phyloP scores from a whole-genome alignment of 139 green algal genomes.

The Chlorella sorokiniana region DNA sequence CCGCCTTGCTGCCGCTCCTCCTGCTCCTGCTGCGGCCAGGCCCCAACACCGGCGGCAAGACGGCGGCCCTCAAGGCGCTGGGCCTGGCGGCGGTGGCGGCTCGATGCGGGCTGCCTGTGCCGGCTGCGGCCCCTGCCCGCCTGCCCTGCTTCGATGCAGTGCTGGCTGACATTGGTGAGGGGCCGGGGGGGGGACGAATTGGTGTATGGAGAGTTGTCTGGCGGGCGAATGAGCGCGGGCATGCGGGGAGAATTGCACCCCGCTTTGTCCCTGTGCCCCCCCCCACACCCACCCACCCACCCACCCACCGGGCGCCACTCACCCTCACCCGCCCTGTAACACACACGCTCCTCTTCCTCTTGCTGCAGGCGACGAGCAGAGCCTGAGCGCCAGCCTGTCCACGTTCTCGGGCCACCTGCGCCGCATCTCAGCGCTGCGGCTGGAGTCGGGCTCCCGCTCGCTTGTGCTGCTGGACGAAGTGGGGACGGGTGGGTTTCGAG shows the following conservation, averaged over 20 bases:
- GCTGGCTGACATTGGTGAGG: conserved; percentile 66
- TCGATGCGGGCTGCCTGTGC: conserved; percentile 80
- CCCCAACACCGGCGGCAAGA: conserved; percentile 97
- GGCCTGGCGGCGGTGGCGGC: conserved; percentile 85
- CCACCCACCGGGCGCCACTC: not conserved
- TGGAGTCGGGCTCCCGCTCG: conserved; percentile 67
- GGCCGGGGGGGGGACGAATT: not conserved
- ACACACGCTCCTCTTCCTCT: not conserved
- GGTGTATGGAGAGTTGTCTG: not conserved
- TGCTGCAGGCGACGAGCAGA: conserved; percentile 68
- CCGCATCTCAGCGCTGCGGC: conserved; percentile 61
- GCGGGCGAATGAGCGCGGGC: not conserved
- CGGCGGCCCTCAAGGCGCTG: conserved; percentile 88
- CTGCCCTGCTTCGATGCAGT: conserved; percentile 79
- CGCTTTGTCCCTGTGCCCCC: too few relatives aligned
- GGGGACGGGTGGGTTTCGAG: conserved; percentile 60
- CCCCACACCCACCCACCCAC: too few relatives aligned
- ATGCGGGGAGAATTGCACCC: too few relatives aligned
- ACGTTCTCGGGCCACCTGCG: conserved; percentile 93
- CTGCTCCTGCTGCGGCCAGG: not conserved
- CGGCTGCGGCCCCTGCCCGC: conserved; percentile 58
- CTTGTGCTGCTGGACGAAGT: conserved; percentile 97
- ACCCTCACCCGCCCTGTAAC: too few relatives aligned
- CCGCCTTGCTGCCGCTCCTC: not conserved
- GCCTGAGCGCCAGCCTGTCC: conserved; percentile 87